phyloP scores from a whole-genome alignment of 1,139 yeast genomes.

The Magnusiomyces magnusii region DNA sequence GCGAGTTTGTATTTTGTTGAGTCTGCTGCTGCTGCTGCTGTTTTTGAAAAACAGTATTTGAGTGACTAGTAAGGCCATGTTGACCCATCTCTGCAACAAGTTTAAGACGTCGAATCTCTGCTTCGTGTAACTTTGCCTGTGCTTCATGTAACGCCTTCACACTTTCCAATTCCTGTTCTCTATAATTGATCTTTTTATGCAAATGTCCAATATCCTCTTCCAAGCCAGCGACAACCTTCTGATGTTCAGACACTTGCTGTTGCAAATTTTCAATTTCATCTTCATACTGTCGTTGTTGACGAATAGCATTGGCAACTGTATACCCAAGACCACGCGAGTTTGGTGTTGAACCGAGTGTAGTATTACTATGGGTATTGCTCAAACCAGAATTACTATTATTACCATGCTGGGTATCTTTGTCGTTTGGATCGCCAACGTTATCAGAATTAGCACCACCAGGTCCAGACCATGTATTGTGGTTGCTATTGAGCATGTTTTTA shows the following conservation, averaged over 20 bases:
- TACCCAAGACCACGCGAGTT: neutral
- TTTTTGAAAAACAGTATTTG: neutral
- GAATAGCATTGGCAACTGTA: neutral
- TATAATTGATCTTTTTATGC: neutral
- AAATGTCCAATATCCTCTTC: neutral
- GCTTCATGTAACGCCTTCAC: neutral
- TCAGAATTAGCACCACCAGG: neutral
- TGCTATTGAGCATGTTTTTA: neutral
- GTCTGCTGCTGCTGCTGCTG: slow-evolving; percentile 2
- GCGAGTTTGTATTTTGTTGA: neutral
- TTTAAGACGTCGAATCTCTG: neutral
- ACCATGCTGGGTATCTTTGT: neutral
- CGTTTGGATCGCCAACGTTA: neutral
- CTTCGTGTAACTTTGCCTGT: neutral
- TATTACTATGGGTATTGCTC: neutral
- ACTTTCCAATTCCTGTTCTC: neutral
- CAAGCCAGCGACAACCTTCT: neutral
- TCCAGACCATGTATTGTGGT: neutral
- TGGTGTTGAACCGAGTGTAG: neutral
- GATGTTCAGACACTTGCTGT: neutral
- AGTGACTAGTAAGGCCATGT: neutral
- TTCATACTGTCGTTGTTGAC: neutral
- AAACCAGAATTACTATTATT: neutral
- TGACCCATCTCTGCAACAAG: neutral
- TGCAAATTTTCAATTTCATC: neutral